These are phyloP conservation scores for Glycine soja DNA, from an alignment of 306 rosid species.

Conservation along the genomic window DNA sequence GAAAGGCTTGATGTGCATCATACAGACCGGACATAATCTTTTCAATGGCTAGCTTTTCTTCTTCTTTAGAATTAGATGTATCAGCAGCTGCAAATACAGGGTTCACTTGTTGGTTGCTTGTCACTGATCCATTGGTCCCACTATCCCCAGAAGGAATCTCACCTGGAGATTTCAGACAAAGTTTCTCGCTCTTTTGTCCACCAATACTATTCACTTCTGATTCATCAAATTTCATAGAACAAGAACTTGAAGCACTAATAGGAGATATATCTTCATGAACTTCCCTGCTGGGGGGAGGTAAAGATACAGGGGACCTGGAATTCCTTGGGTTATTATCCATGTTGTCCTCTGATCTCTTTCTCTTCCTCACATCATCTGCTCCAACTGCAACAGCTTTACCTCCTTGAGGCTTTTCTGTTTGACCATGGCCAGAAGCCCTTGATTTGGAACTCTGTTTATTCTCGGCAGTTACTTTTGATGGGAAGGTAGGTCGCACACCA, in stretches of 20 bases:
- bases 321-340: slow-evolving; percentile 53
- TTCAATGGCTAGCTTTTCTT: slow-evolving; percentile 74
- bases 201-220: slow-evolving; percentile 51
- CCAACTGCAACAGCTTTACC: slow-evolving; percentile 54
- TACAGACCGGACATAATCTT: slow-evolving; percentile 71
- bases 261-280: slow-evolving; percentile 58
- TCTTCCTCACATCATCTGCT: slow-evolving; percentile 64
- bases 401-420: slow-evolving; percentile 57
- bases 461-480: slow-evolving; percentile 65
- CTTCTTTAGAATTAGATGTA: slow-evolving; percentile 65
- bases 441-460: slow-evolving; percentile 63
- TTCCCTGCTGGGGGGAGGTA: slow-evolving; percentile 50
- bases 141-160: slow-evolving; percentile 54
- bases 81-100: slow-evolving; percentile 43
- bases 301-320: slow-evolving; percentile 50
- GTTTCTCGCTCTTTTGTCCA: slow-evolving; percentile 46
- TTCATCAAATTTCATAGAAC: slow-evolving; percentile 55
- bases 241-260: slow-evolving; percentile 56
- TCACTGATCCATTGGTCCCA: slow-evolving; percentile 53
- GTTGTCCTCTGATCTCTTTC: slow-evolving; percentile 67
- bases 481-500: slow-evolving; percentile 71
- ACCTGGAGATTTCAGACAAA: slow-evolving; percentile 54
- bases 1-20: slow-evolving; percentile 57
- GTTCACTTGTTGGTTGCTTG: slow-evolving; percentile 44
- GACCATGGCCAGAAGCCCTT: slow-evolving; percentile 64